phyloP scores from a whole-genome alignment of 1,284 basidiomycete species.

The Ceratobasidium sp. region DNA sequence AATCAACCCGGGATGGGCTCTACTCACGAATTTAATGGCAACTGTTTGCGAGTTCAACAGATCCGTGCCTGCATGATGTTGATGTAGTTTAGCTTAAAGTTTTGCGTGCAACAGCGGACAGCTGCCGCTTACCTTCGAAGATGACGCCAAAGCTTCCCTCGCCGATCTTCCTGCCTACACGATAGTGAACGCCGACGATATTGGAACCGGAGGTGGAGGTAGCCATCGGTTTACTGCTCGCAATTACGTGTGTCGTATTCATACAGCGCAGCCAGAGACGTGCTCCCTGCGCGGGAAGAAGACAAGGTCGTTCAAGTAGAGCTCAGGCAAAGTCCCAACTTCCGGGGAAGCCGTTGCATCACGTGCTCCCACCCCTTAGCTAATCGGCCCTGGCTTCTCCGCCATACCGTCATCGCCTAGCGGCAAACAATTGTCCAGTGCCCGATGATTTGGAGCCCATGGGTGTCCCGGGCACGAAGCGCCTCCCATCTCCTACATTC shows the following conservation, averaged over 20 bases:
- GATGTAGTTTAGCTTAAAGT: background rate
- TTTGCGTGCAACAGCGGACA: conserved; percentile 28
- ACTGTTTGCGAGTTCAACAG: conserved; percentile 94
- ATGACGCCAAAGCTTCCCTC: conserved; percentile 84
- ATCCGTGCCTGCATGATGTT: conserved; percentile 74
- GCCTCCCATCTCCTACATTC: conserved; percentile 20
- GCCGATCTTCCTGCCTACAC: conserved; percentile 69
- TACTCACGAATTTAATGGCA: conserved; percentile 95
- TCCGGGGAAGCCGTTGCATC: conserved; percentile 19
- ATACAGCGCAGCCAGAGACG: conserved; percentile 18
- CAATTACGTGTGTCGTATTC: conserved; percentile 40
- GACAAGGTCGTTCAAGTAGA: conserved; percentile 26
- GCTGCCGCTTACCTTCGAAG: conserved; percentile 39
- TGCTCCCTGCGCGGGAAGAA: conserved; percentile 25
- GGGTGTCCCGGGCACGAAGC: conserved; percentile 23
- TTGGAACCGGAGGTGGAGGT: conserved; percentile 39
- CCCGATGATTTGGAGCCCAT: conserved; percentile 1
- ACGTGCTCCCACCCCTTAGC: conserved; percentile 19
- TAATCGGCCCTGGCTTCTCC: conserved; percentile 9
- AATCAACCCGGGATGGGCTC: conserved; percentile 4
- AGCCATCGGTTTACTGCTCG: conserved; percentile 35
- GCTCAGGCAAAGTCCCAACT: conserved; percentile 24
- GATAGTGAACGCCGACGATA: conserved; percentile 81
- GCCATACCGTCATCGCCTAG: conserved; percentile 14
- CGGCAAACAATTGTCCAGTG: background rate